These are phyloP conservation scores for Pythium oligandrum DNA, from an alignment of 352 stramenopile species.

Conservation along the genomic window DNA sequence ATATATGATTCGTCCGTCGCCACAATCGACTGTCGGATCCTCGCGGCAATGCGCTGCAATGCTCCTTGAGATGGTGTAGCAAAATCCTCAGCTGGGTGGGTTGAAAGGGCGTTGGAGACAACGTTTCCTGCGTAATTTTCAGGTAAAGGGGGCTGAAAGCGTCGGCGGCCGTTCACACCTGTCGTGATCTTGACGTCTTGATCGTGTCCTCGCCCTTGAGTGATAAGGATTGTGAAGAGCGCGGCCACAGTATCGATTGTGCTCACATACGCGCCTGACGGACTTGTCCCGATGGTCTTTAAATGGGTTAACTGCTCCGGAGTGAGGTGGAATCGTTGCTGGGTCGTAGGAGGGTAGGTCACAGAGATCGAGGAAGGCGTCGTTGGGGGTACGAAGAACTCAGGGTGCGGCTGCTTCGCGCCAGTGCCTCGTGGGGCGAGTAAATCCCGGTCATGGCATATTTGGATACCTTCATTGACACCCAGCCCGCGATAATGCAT, in stretches of 20 bases:
- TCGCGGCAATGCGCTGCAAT: constrained; percentile 23
- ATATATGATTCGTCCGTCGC: constrained; percentile 29
- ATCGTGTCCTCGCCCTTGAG: constrained; percentile 32
- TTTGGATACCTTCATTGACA: constrained; percentile 16
- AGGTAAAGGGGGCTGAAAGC: constrained; percentile 38
- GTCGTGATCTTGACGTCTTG: constrained; percentile 44
- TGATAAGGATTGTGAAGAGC: constrained; percentile 43
- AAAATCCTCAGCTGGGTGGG: constrained; percentile 26
- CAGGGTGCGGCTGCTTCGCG: constrained; percentile 28
- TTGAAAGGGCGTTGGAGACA: constrained; percentile 46
- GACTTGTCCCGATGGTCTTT: constrained; percentile 21
- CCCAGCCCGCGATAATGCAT: constrained; percentile 37
- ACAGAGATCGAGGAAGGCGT: too few relatives aligned
- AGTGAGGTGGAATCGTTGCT: constrained; percentile 43
- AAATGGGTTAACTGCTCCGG: constrained; percentile 34
- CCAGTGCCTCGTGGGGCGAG: constrained; percentile 14
- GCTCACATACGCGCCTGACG: constrained; percentile 30
- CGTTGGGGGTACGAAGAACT: constrained; percentile 22
- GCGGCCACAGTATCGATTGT: constrained; percentile 47
- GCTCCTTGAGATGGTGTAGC: constrained; percentile 9
- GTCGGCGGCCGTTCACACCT: constrained; percentile 37
- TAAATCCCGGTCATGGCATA: constrained; percentile 41
- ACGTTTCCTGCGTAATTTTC: constrained; percentile 43
- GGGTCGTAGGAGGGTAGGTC: constrained; percentile 18
- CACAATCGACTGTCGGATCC: constrained; percentile 41